Evolutionary conservation across 768 basidiomycete genomes (phyloP).

Genomic region (Leccinellum albellum): DNA sequence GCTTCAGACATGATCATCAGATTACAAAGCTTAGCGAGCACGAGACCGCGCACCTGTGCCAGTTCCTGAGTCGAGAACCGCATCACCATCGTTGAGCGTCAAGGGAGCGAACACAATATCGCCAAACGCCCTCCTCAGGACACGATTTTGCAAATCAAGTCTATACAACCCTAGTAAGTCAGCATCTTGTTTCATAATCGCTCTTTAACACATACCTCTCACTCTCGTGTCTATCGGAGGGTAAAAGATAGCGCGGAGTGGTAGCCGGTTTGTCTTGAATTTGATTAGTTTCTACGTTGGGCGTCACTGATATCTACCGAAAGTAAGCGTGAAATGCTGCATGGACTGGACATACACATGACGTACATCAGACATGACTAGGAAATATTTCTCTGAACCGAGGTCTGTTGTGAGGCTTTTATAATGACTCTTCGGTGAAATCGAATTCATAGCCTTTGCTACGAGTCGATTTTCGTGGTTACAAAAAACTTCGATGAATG

Average conservation of each 20-base stretch:
- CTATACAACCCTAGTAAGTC: not conserved
- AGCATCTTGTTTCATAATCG: not conserved
- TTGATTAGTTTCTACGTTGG: not conserved
- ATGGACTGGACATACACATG: not conserved
- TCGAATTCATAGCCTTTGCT: not conserved
- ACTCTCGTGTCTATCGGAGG: not conserved
- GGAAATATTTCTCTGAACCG: not conserved
- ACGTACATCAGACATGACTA: not conserved
- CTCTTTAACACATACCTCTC: not conserved
- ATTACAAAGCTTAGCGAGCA: not conserved
- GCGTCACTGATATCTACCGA: not conserved
- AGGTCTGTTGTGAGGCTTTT: not conserved
- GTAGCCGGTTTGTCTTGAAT: not conserved
- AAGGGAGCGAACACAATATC: not conserved
- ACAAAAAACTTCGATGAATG: not conserved
- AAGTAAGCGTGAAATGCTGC: not conserved
- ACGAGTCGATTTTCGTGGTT: not conserved
- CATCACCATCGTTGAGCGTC: not conserved
- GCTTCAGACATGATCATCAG: not conserved
- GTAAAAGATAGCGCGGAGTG: not conserved
- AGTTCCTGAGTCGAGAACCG: not conserved
- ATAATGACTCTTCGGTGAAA: not conserved
- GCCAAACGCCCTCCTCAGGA: not conserved
- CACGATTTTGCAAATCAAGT: not conserved
- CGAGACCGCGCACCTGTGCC: not conserved